phyloP scores from a whole-genome alignment of 768 basidiomycete genomes.

The Tylopilus sp. region DNA sequence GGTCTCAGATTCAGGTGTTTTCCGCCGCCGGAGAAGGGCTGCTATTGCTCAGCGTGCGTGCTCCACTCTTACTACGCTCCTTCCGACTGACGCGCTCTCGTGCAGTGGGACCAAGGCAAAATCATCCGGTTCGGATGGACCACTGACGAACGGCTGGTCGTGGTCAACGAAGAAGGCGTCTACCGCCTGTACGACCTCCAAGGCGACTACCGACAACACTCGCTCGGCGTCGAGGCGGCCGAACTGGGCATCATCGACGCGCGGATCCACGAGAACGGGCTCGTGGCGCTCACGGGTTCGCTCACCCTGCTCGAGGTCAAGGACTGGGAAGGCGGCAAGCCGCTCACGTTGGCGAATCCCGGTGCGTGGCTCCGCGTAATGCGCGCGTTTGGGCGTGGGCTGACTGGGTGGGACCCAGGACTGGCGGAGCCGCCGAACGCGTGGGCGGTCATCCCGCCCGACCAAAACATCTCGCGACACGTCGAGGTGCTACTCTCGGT shows the following conservation, averaged over 20 bases:
- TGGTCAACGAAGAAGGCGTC: slow-evolving; percentile 88
- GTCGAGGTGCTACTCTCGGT: slow-evolving; percentile 85
- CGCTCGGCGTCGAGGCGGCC: slow-evolving; percentile 76
- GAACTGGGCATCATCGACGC: slow-evolving; percentile 86
- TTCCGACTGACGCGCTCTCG: slow-evolving; percentile 11
- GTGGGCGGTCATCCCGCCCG: slow-evolving; percentile 90
- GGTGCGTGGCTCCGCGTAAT: slow-evolving; percentile 48
- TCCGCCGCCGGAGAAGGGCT: slow-evolving; percentile 79
- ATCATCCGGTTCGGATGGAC: slow-evolving; percentile 86
- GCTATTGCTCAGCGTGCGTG: slow-evolving; percentile 69
- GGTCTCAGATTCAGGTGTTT: slow-evolving; percentile 83
- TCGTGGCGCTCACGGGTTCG: slow-evolving; percentile 80
- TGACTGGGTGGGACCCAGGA: slow-evolving; percentile 38
- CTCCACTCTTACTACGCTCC: slow-evolving; percentile 1
- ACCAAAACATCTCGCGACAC: slow-evolving; percentile 84
- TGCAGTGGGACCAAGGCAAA: slow-evolving; percentile 86
- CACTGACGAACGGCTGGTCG: slow-evolving; percentile 71
- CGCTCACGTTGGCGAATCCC: slow-evolving; percentile 68
- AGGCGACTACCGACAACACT: slow-evolving; percentile 81
- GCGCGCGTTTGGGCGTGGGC: slow-evolving; percentile 4
- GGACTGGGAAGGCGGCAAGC: slow-evolving; percentile 80
- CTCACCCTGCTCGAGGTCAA: slow-evolving; percentile 81
- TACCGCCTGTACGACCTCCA: slow-evolving; percentile 89
- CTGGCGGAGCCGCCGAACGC: slow-evolving; percentile 75
- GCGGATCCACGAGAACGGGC: slow-evolving; percentile 78